Percentiles rank a stretch among this genome's conserved stretches.
These are phyloP conservation scores for Pichia cabralensis DNA, from an alignment of 805 yeast species.

Conservation along the genomic window DNA sequence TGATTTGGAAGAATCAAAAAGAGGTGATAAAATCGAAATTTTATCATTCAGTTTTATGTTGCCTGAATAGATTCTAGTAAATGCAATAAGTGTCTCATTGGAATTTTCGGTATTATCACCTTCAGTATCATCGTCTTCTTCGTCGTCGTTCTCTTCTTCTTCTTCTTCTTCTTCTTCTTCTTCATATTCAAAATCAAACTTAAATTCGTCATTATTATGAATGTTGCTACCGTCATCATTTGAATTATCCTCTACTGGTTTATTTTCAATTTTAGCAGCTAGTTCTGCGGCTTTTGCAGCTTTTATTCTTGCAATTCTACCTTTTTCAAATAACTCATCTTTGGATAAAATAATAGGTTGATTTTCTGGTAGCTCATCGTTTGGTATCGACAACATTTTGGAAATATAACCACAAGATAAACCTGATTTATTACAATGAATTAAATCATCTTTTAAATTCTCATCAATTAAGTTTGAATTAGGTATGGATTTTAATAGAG, in stretches of 20 bases:
- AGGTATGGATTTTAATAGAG: constrained; percentile 52
- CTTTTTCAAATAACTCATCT: constrained; percentile 54
- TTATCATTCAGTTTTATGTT: constrained; percentile 65
- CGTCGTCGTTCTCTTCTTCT: constrained; percentile 36
- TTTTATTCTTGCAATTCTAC: constrained; percentile 52
- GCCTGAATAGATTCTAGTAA: constrained; percentile 86
- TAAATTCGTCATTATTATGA: constrained; percentile 15
- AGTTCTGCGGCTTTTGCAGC: constrained; percentile 57
- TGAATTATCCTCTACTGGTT: background rate
- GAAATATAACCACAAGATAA: constrained; percentile 74
- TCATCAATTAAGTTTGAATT: constrained; percentile 39
- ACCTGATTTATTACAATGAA: constrained; percentile 55
- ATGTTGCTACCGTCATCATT: background rate
- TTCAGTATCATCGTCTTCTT: constrained; percentile 33
- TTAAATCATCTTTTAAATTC: constrained; percentile 44
- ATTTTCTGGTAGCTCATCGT: constrained; percentile 62
- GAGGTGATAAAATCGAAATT: constrained; percentile 74
- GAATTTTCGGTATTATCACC: constrained; percentile 30
- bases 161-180: constrained; percentile 40
- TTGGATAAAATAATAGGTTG: constrained; percentile 29
- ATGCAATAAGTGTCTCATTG: constrained; percentile 81
- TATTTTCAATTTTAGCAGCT: constrained; percentile 17
- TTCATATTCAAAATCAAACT: constrained; percentile 33
- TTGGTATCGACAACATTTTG: constrained; percentile 80
- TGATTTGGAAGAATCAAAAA: constrained; percentile 40